Percentiles rank a stretch among this genome's conserved stretches.
Evolutionary conservation across 2,329 filamentous ascomycete genomes (phyloP).

Genomic region (Microsporum canis): DNA sequence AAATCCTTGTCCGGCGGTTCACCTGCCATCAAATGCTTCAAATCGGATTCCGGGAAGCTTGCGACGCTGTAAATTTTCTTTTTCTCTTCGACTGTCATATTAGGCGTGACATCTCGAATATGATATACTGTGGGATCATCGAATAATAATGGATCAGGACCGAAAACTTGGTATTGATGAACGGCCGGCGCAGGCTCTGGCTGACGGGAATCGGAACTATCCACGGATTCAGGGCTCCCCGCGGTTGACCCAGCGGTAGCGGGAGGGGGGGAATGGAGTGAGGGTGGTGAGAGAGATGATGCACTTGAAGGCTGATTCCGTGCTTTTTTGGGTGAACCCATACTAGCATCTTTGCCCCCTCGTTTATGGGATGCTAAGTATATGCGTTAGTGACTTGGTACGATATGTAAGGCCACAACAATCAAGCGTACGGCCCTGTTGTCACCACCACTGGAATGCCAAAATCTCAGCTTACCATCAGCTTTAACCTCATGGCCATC

Average conservation of each 20-base stretch:
- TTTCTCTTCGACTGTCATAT: slow-evolving; percentile 74
- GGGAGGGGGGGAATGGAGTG: slow-evolving; percentile 35
- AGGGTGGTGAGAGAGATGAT: slow-evolving; percentile 32
- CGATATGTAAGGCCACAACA: neutral
- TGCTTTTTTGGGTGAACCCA: slow-evolving; percentile 30
- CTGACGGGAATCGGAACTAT: slow-evolving; percentile 47
- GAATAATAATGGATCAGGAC: slow-evolving; percentile 83
- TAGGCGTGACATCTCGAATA: slow-evolving; percentile 61
- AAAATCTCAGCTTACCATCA: slow-evolving; percentile 37
- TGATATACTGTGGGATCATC: slow-evolving; percentile 89
- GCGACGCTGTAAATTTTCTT: slow-evolving; percentile 82
- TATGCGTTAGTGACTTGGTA: neutral
- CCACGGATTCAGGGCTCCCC: slow-evolving; percentile 51
- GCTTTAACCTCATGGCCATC: slow-evolving; percentile 49
- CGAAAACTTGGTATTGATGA: slow-evolving; percentile 74
- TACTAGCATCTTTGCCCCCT: slow-evolving; percentile 14
- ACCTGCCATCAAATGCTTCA: slow-evolving; percentile 76
- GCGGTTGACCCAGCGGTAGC: slow-evolving; percentile 52
- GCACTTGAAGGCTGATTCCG: slow-evolving; percentile 28
- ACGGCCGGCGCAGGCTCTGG: slow-evolving; percentile 50
- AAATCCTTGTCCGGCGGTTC: slow-evolving; percentile 90
- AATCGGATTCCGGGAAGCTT: slow-evolving; percentile 66
- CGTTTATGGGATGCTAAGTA: slow-evolving; percentile 10
- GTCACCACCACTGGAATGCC: neutral
- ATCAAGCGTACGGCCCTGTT: neutral